Conservation (phyloP, 306 rosid species). For the Aeschynomene evenia region DNA sequence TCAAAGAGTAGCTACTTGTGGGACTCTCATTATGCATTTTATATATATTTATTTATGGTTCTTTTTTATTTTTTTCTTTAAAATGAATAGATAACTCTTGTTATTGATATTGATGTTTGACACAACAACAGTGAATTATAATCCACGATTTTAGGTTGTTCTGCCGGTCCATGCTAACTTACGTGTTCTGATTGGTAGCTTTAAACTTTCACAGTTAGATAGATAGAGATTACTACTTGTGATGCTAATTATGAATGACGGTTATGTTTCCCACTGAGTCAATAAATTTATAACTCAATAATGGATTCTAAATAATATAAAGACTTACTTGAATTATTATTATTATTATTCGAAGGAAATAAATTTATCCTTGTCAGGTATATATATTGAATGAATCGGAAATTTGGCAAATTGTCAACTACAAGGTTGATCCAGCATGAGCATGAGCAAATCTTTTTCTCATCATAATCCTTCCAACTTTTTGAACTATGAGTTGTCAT, state of each 20-base stretch:
- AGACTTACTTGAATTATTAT: too few species aligned
- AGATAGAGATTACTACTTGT: background rate
- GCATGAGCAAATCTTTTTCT: slow-evolving; percentile 15
- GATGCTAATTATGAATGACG: background rate
- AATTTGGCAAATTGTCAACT: slow-evolving; percentile 21
- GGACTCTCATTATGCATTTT: background rate
- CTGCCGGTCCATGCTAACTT: background rate
- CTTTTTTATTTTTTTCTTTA: too few species aligned
- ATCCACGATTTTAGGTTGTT: background rate
- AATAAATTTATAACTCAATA: background rate
- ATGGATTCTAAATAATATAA: too few species aligned
- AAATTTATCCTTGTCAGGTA: background rate
- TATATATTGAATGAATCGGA: background rate
- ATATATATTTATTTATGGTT: too few species aligned
- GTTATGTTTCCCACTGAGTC: background rate
- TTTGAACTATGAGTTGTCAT: slow-evolving; percentile 12
- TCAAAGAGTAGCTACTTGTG: background rate
- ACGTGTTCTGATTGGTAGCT: background rate
- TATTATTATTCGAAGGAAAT: too few species aligned
- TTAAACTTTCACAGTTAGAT: background rate
- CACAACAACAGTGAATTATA: background rate
- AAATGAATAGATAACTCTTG: too few species aligned
- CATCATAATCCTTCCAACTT: background rate
- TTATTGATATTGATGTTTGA: background rate
- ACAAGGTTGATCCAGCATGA: slow-evolving; percentile 15